These are phyloP conservation scores for Pestalotiopsis sp. DNA, from an alignment of 2,329 filamentous ascomycete genomes.

Conservation along the genomic window DNA sequence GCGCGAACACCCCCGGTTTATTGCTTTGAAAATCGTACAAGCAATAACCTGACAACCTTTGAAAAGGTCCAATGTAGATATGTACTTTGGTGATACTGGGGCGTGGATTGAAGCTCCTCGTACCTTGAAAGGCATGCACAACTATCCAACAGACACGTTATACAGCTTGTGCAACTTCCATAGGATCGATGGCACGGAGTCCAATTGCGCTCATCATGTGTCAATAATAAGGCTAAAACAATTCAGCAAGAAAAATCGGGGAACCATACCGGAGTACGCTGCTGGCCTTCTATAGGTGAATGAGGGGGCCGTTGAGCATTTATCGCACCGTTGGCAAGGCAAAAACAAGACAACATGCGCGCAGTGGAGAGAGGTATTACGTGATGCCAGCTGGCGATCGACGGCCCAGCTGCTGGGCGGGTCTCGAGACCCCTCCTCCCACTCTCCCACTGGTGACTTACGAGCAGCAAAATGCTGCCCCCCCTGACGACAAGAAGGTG, in stretches of 20 bases:
- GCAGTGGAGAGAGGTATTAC: not conserved
- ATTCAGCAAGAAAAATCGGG: not conserved
- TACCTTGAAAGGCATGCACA: not conserved
- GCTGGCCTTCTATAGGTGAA: not conserved
- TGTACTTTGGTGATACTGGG: not conserved
- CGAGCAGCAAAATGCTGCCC: not conserved
- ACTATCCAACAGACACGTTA: not conserved
- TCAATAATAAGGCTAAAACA: not conserved
- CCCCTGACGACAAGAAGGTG: not conserved
- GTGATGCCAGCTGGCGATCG: not conserved
- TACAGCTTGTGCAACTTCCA: not conserved
- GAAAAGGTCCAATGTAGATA: not conserved
- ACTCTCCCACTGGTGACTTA: not conserved
- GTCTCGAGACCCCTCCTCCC: not conserved
- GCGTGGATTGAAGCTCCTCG: not conserved
- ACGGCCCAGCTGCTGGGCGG: not conserved
- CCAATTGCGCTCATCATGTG: not conserved
- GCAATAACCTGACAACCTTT: not conserved
- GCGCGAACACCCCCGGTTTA: too few relatives aligned
- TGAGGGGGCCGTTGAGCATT: not conserved
- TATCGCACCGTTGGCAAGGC: not conserved
- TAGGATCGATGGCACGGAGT: not conserved
- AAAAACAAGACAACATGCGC: not conserved
- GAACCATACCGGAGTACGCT: not conserved
- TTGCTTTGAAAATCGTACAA: too few relatives aligned